phyloP scores from a whole-genome alignment of 1,284 basidiomycete genomes.

The Moniliophthora roreri region DNA sequence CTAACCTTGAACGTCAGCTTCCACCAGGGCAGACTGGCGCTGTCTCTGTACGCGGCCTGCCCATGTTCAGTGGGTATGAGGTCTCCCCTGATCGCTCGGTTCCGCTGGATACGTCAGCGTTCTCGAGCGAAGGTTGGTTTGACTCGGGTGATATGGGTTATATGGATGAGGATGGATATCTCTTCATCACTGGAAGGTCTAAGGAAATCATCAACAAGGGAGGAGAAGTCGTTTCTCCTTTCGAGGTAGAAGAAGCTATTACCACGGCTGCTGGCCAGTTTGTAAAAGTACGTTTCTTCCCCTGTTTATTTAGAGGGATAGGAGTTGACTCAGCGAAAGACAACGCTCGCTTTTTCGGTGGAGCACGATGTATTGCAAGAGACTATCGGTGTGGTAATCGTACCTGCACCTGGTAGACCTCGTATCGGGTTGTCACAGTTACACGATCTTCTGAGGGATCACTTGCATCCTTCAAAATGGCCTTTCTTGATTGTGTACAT shows the following conservation, averaged over 20 bases:
- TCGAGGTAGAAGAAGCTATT: conserved; percentile 45
- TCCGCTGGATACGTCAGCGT: conserved; percentile 34
- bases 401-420: conserved; percentile 3
- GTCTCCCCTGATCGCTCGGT: conserved; percentile 20
- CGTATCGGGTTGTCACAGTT: conserved; percentile 27
- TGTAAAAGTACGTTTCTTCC: conserved; percentile 31
- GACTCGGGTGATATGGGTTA: conserved; percentile 57
- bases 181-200: conserved; percentile 45
- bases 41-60: conserved; percentile 44
- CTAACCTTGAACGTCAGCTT: conserved; percentile 33
- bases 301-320: neutral
- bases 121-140: conserved; percentile 34
- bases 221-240: conserved; percentile 58
- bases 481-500: conserved; percentile 17
- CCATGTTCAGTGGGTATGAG: conserved; percentile 35
- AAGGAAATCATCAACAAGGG: conserved; percentile 53
- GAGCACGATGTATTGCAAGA: conserved; percentile 18
- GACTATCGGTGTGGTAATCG: conserved; percentile 14
- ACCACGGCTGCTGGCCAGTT: conserved; percentile 36
- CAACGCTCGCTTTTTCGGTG: conserved; percentile 15
- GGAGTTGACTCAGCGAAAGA: conserved; percentile 4
- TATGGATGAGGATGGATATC: conserved; percentile 48
- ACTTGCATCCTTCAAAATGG: conserved; percentile 38
- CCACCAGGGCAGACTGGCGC: conserved; percentile 36
- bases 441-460: conserved; percentile 37